These are phyloP conservation scores for Tolypocladium amazonense DNA, from an alignment of 2,329 filamentous ascomycete species.

Conservation along the genomic window DNA sequence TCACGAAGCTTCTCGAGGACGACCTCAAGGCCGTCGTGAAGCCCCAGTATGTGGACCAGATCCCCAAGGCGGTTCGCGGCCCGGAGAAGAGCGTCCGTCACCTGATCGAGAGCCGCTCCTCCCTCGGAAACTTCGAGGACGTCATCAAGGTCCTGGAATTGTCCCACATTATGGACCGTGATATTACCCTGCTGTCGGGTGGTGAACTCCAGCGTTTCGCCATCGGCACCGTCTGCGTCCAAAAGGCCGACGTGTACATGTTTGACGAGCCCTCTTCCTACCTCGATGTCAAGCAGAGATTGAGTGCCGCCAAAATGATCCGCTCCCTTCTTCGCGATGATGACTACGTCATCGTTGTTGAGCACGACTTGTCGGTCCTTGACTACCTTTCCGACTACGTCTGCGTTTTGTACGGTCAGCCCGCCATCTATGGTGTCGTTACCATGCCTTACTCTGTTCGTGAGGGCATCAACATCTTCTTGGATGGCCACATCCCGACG, in stretches of 20 bases:
- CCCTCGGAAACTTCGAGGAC: constrained; percentile 71
- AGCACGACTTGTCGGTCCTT: constrained; percentile 97
- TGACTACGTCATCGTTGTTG: constrained; percentile 96
- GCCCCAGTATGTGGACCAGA: constrained; percentile 98
- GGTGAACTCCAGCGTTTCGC: constrained; percentile 98
- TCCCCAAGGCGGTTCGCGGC: constrained; percentile 82
- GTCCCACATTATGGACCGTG: constrained; percentile 81
- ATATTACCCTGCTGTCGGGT: constrained; percentile 83
- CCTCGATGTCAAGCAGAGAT: constrained; percentile 97
- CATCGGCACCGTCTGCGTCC: constrained; percentile 90
- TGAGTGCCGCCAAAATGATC: constrained; percentile 85
- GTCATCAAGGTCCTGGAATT: constrained; percentile 80
- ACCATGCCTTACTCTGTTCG: constrained; percentile 91
- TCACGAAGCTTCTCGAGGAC: constrained; percentile 95
- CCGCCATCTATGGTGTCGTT: constrained; percentile 94
- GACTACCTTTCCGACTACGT: constrained; percentile 99
- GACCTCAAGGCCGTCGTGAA: constrained; percentile 97
- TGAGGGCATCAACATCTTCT: constrained; percentile 98
- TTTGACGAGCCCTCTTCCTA: constrained; percentile 99
- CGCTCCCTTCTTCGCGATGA: constrained; percentile 79
- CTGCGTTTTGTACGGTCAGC: constrained; percentile 91
- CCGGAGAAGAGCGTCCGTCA: constrained; percentile 68
- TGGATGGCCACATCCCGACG: constrained; percentile 94
- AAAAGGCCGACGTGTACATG: constrained; percentile 98
- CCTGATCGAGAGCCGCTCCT: constrained; percentile 65